Base-by-base conservation (phyloP, 2,329 filamentous ascomycete species). In the Botrytis byssoidea region DNA sequence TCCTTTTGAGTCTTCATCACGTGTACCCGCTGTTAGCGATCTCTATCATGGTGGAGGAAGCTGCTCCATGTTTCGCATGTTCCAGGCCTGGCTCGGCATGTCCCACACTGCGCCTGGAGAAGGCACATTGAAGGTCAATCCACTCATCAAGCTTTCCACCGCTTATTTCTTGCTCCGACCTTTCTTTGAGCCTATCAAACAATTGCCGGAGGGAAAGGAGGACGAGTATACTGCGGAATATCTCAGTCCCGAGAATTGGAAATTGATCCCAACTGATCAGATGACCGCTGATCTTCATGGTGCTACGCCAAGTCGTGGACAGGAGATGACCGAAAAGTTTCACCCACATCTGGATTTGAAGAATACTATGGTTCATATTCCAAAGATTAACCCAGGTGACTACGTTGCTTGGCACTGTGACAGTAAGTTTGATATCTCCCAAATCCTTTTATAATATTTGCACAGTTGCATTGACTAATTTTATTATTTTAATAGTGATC, bases 21-120 rank as follows among this genome's bases (percentile, higher is more conserved):
- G 95, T 6, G 85, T 95, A 0, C 82, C 84, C 0, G 93, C 92
- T 4, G 87, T 89, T 3, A 90, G 89, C 74, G 91, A 97, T 81
- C 83, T 95, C 48, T 96, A 98, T 81, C 87, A 93, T 69, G 93
- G 94, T 0, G 87, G 94, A 0, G 94, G 95, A 0, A 90, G 92
- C 0, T 97, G 93, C 83, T 91, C 88, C 64, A 93, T 94, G 85
- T 94, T 97, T 83, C 88, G 95, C 57, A 92, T 94, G 87, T 95
- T 93, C 82, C 95, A 98, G 83, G 95, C 94, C 29, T 98, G 95
- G 95, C 82, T 98, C 70, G 89, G 88, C 74, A 91, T 98, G 87
- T 94, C 91, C 74, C 83, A 85, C n/a, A 91, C 90, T 0, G 89
- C 86, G 0, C 92, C 93, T 0, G 86, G 86, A 8, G 91, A 97